Conservation (phyloP, 1,139 yeast genomes). For the Saccharomycopsis hybrid region DNA sequence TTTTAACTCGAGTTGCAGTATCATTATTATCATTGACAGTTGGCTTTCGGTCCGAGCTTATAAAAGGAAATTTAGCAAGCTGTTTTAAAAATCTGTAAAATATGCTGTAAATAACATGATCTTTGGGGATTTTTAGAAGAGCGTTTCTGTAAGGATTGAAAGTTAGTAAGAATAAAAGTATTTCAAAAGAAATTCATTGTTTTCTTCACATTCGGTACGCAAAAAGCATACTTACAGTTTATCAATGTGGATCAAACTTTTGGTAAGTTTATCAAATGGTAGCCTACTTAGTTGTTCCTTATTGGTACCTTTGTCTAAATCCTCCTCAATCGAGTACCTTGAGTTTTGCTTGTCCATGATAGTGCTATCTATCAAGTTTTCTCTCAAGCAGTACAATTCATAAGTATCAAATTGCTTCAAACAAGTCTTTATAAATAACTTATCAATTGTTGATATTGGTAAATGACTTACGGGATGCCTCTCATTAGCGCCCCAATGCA, state of each 20-base stretch:
- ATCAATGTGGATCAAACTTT: background rate
- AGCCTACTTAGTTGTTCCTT: too few species aligned
- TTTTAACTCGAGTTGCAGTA: too few species aligned
- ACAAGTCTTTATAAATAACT: slow-evolving; percentile 9
- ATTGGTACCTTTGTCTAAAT: too few species aligned
- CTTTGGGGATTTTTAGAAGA: slow-evolving; percentile 6
- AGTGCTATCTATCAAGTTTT: background rate
- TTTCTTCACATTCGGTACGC: too few species aligned
- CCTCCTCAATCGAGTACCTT: too few species aligned
- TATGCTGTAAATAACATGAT: slow-evolving; percentile 7
- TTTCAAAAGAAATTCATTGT: too few species aligned
- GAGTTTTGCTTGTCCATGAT: too few species aligned
- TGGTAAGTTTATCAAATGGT: background rate
- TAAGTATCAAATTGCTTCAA: slow-evolving; percentile 11
- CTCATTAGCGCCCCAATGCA: too few species aligned
- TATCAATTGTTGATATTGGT: background rate
- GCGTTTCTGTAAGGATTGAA: too few species aligned
- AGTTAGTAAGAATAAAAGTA: too few species aligned
- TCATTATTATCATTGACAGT: background rate
- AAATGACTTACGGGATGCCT: background rate
- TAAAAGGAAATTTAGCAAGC: slow-evolving; percentile 10
- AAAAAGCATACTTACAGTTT: slow-evolving; percentile 1
- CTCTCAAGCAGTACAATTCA: slow-evolving; percentile 11
- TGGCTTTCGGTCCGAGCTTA: too few species aligned
- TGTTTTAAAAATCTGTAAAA: slow-evolving; percentile 15